Conservation (phyloP, 192 early-diverging fungal genomes). For the Chytriomyces sp. region DNA sequence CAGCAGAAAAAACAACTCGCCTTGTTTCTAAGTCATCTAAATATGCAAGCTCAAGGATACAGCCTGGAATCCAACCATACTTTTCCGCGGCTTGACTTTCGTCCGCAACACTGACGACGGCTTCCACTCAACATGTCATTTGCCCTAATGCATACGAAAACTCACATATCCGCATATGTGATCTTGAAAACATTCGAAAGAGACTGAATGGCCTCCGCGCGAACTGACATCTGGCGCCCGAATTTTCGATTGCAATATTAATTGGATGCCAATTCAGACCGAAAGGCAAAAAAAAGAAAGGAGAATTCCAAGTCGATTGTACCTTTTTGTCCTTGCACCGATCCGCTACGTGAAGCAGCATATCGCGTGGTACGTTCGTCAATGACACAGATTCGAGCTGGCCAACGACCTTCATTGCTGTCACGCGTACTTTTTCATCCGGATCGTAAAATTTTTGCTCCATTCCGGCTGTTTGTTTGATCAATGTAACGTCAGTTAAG, state of each 20-base stretch:
- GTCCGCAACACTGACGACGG: conserved; percentile 40
- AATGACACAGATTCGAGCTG: conserved; percentile 59
- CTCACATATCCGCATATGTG: conserved; percentile 71
- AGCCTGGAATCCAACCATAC: conserved; percentile 83
- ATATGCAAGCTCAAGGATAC: conserved; percentile 82
- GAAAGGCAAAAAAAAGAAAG: not conserved
- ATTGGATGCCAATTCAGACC: not conserved
- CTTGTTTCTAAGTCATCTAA: conserved; percentile 79
- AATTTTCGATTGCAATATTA: conserved; percentile 1
- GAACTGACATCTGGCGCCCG: conserved; percentile 48
- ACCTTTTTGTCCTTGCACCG: conserved; percentile 91
- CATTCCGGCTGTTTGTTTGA: conserved; percentile 50
- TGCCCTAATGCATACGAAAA: not conserved
- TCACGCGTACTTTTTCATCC: conserved; percentile 88
- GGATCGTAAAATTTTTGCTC: conserved; percentile 79
- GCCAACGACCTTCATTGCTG: conserved; percentile 69
- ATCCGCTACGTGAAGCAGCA: conserved; percentile 62
- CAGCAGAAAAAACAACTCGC: conserved; percentile 36
- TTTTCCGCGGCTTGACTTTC: conserved; percentile 59
- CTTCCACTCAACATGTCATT: conserved; percentile 13
- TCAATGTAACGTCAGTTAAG: not conserved
- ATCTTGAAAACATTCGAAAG: conserved; percentile 74
- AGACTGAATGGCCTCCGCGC: conserved; percentile 76
- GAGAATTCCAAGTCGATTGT: not conserved
- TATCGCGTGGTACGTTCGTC: conserved; percentile 56